phyloP scores from a whole-genome alignment of 2,329 filamentous ascomycete species.

The Plectosphaerella sp. region DNA sequence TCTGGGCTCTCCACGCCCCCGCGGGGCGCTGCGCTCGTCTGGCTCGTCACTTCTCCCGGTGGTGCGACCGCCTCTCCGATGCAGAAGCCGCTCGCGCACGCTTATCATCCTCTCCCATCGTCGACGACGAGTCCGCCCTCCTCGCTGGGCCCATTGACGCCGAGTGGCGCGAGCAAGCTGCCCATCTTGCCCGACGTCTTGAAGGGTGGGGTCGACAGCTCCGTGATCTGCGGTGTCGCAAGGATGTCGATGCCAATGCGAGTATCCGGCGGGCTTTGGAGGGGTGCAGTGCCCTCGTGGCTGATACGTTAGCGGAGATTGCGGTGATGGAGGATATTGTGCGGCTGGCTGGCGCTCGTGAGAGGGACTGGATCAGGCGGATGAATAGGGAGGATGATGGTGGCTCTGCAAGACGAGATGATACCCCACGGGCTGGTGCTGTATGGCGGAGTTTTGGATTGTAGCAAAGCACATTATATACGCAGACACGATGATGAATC shows the following conservation, averaged over 20 bases:
- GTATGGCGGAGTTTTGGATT: constrained; percentile 35
- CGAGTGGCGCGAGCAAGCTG: constrained; percentile 56
- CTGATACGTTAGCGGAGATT: constrained; percentile 60
- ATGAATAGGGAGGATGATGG: constrained; percentile 42
- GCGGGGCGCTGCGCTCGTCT: constrained; percentile 52
- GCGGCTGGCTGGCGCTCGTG: constrained; percentile 48
- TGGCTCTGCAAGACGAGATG: constrained; percentile 13
- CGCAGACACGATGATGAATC: not conserved
- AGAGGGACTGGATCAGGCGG: constrained; percentile 54
- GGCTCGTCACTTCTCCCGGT: constrained; percentile 55
- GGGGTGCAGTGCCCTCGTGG: constrained; percentile 43
- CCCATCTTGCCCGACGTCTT: constrained; percentile 47
- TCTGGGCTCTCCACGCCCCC: constrained; percentile 53
- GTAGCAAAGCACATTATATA: not conserved
- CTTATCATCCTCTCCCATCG: constrained; percentile 15
- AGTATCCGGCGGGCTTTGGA: constrained; percentile 44
- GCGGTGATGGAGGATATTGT: constrained; percentile 59
- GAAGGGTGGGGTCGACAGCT: constrained; percentile 49
- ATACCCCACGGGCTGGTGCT: constrained; percentile 36
- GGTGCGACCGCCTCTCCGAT: constrained; percentile 45
- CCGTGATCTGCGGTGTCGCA: constrained; percentile 32
- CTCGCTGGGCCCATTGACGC: constrained; percentile 53
- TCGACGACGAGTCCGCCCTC: constrained; percentile 29
- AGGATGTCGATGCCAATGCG: constrained; percentile 15
- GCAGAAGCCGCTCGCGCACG: constrained; percentile 37